A percentile compares a stretch with the other conserved stretches of the same genome.
phyloP scores from a whole-genome alignment of 805 yeast genomes.

The Kodamaea nitidulidarum region DNA sequence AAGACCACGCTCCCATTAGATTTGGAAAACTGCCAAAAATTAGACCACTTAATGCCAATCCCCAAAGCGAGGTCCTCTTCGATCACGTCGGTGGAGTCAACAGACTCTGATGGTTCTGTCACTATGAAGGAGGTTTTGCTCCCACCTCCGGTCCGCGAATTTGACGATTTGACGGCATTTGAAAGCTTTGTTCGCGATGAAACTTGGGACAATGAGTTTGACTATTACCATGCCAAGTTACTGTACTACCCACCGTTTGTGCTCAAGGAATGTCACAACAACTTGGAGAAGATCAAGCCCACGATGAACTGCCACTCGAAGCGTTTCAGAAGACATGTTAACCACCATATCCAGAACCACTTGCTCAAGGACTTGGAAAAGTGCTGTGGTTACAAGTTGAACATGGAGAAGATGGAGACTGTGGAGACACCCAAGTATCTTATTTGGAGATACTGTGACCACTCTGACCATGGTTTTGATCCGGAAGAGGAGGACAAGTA shows the following conservation, averaged over 20 bases:
- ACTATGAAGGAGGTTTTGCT: conserved; percentile 22
- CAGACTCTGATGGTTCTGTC: conserved; percentile 24
- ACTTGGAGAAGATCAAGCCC: conserved; percentile 68
- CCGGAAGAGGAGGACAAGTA: conserved; percentile 40
- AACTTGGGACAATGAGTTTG: conserved; percentile 72
- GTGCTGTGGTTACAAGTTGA: conserved; percentile 55
- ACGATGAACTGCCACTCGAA: conserved; percentile 68
- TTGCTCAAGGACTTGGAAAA: conserved; percentile 60
- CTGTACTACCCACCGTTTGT: conserved; percentile 73
- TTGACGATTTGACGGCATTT: conserved; percentile 61
- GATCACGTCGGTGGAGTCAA: conserved; percentile 36
- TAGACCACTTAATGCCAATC: conserved; percentile 35
- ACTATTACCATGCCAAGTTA: conserved; percentile 62
- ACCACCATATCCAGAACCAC: conserved; percentile 72
- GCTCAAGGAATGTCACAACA: conserved; percentile 59
- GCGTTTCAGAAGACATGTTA: conserved; percentile 68
- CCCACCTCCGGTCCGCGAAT: conserved; percentile 44
- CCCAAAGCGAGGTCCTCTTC: conserved; percentile 39
- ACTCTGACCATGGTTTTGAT: conserved; percentile 50
- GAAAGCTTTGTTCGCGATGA: conserved; percentile 66
- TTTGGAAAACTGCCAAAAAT: conserved; percentile 35
- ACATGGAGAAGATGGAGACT: conserved; percentile 45
- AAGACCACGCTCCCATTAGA: conserved; percentile 26
- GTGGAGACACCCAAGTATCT: conserved; percentile 50
- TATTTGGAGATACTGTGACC: conserved; percentile 62